phyloP scores from a whole-genome alignment of 306 rosid genomes.

The Comarum palustre region DNA sequence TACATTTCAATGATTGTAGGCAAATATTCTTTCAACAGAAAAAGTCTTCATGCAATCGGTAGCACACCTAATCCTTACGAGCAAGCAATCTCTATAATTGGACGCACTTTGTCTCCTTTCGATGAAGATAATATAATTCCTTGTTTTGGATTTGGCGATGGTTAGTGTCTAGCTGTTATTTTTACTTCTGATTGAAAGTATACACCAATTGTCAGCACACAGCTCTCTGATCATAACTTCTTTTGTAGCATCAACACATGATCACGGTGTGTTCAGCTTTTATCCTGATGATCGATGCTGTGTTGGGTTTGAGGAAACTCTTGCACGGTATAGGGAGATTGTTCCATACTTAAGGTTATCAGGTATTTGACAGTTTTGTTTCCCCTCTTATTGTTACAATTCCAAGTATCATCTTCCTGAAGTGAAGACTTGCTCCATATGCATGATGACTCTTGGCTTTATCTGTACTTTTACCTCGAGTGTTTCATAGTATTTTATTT shows the following conservation, averaged over 20 bases:
- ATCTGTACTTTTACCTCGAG: not conserved
- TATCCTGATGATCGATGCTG: constrained; percentile 49
- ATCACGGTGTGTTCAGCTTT: constrained; percentile 68
- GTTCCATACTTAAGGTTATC: constrained; percentile 68
- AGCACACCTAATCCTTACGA: constrained; percentile 85
- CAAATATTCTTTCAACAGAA: constrained; percentile 63
- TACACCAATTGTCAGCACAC: constrained; percentile 9
- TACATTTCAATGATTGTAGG: constrained; percentile 52
- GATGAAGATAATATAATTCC: constrained; percentile 97
- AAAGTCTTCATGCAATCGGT: constrained; percentile 72
- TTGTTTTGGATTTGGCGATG: constrained; percentile 93
- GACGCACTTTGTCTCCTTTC: constrained; percentile 75
- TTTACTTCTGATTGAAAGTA: constrained; percentile 17
- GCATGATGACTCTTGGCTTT: not conserved
- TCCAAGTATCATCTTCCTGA: not conserved
- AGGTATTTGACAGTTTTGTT: constrained; percentile 45
- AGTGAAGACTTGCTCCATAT: not conserved
- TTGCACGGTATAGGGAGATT: constrained; percentile 73
- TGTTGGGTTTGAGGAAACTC: constrained; percentile 84
- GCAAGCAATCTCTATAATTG: constrained; percentile 89
- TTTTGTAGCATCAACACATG: constrained; percentile 73
- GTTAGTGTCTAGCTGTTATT: constrained; percentile 42
- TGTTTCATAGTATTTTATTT: not conserved
- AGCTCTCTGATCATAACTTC: constrained; percentile 22
- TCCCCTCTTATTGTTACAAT: constrained; percentile 7